Conservation (phyloP, 805 yeast species). For the Metschnikowia sp. region DNA sequence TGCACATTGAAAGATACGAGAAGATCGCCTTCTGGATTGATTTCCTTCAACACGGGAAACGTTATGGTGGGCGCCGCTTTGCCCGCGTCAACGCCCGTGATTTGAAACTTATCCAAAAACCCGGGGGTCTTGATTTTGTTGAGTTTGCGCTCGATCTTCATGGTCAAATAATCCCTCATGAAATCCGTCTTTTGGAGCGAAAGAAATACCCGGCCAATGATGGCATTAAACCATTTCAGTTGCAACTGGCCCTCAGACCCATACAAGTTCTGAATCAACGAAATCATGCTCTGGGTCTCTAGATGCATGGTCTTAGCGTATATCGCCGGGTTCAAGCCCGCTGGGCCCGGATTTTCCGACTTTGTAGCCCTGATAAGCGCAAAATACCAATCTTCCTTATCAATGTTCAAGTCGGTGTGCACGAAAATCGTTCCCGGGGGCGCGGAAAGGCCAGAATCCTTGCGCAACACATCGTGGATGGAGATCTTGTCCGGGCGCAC, state of each 20-base stretch:
- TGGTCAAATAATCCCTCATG: slow-evolving; percentile 54
- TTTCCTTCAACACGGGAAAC: slow-evolving; percentile 61
- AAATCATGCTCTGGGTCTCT: slow-evolving; percentile 66
- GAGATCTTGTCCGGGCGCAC: slow-evolving; percentile 18
- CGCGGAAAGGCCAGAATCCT: slow-evolving; percentile 21
- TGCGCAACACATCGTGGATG: slow-evolving; percentile 24
- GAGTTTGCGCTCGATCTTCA: slow-evolving; percentile 66
- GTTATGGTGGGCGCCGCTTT: slow-evolving; percentile 76
- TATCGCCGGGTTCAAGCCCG: slow-evolving; percentile 43
- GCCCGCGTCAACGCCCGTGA: slow-evolving; percentile 73
- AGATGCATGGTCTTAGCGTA: slow-evolving; percentile 75
- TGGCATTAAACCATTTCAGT: slow-evolving; percentile 87
- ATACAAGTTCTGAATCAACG: slow-evolving; percentile 70
- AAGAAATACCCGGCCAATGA: slow-evolving; percentile 78
- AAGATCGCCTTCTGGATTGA: slow-evolving; percentile 78
- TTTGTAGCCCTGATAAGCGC: slow-evolving; percentile 77
- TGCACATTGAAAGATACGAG: slow-evolving; percentile 57
- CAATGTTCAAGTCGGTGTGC: slow-evolving; percentile 72
- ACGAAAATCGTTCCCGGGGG: slow-evolving; percentile 51
- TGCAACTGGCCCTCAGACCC: slow-evolving; percentile 80
- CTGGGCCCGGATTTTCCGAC: slow-evolving; percentile 19
- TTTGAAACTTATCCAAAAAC: slow-evolving; percentile 77
- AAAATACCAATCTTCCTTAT: slow-evolving; percentile 93
- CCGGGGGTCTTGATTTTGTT: slow-evolving; percentile 82
- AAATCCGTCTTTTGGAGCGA: slow-evolving; percentile 69